phyloP scores from a whole-genome alignment of 1,139 yeast species.

The Dujonia santamariae region DNA sequence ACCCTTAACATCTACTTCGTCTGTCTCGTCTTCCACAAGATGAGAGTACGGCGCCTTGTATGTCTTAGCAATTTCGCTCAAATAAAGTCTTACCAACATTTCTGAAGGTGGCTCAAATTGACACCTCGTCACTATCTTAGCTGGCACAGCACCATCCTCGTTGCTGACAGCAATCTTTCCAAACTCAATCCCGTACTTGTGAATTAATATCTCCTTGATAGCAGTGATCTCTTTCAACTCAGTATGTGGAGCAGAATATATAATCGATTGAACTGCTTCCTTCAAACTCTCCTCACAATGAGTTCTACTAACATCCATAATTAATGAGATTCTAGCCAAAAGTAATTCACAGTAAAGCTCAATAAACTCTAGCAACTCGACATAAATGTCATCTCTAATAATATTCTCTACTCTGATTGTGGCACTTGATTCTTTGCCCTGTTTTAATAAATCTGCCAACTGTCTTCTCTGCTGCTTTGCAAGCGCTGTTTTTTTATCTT shows the following conservation, averaged over 20 bases:
- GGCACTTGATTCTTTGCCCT: constrained; percentile 81
- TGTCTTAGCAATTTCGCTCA: constrained; percentile 78
- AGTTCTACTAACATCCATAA: constrained; percentile 37
- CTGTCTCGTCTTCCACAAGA: constrained; percentile 32
- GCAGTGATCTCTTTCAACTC: constrained; percentile 70
- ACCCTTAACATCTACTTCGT: constrained; percentile 17
- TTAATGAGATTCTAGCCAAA: constrained; percentile 66
- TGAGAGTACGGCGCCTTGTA: constrained; percentile 75
- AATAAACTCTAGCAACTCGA: constrained; percentile 75
- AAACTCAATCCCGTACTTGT: constrained; percentile 63
- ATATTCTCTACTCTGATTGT: constrained; percentile 81
- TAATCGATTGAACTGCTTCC: constrained; percentile 72
- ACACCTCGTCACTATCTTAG: constrained; percentile 61
- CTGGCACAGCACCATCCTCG: constrained; percentile 53
- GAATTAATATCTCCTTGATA: constrained; percentile 59
- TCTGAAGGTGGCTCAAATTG: constrained; percentile 65
- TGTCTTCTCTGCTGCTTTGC: constrained; percentile 78
- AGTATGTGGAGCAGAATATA: constrained; percentile 68
- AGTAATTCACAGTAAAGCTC: constrained; percentile 84
- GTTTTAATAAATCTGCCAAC: constrained; percentile 68
- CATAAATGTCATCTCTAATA: constrained; percentile 78
- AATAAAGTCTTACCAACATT: constrained; percentile 64
- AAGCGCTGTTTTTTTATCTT: constrained; percentile 77
- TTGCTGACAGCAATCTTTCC: constrained; percentile 63
- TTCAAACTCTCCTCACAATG: constrained; percentile 61